Base-by-base conservation (phyloP, 495 filamentous ascomycete species). In the Trichoderma virens region DNA sequence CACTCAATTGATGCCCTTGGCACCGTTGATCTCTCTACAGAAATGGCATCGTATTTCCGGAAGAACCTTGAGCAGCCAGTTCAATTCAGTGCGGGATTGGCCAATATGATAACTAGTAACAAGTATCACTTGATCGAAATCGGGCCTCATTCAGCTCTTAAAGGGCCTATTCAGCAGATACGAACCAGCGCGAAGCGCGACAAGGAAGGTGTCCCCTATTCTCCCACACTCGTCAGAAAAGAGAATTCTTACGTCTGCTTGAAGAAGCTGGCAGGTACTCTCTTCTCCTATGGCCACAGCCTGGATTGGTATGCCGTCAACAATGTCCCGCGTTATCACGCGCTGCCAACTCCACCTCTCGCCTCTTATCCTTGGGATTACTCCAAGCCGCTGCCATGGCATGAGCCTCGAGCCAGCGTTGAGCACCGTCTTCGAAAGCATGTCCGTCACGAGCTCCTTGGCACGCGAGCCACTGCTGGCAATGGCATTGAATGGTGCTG, bases 61-160 rank as follows among this genome's bases (percentile, higher is more conserved):
- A 70, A 77, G 62, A 86, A 85, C 66, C 74, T 85, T n/a, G 78
- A 82, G 1, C 79, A 77, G 60, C 74, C 82, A 0, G 83, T 85
- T 18, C 73, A 70, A 41, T 85, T 85, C 66, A 73, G 77, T 3
- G 72, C 77, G 23, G 79, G 76, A 2, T 65, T 79, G 8, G 65
- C 69, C 41, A 69, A 65, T 39, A 70, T 81, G 63, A 62, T 78
- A 9, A 65, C 75, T 64, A 67, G 70, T 5, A 67, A 75, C 11
- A 72, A 68, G 69, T 71, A 62, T 9, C 70, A 23, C 14, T 31
- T 73, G 7, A 61, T 90, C 20, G 87, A 90, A 66, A 74, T 89
- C 27, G 88, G 89, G 0, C 86, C 89, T 31, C 88, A 90, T 65
- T 74, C 79, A 6, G 84, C 87, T 0, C 75, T 92, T 0, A 77